Evolutionary conservation across 2,329 filamentous ascomycete genomes (phyloP), one percentile per base, ranked within the genome.

Genomic region (Colletotrichum limetticola): DNA sequence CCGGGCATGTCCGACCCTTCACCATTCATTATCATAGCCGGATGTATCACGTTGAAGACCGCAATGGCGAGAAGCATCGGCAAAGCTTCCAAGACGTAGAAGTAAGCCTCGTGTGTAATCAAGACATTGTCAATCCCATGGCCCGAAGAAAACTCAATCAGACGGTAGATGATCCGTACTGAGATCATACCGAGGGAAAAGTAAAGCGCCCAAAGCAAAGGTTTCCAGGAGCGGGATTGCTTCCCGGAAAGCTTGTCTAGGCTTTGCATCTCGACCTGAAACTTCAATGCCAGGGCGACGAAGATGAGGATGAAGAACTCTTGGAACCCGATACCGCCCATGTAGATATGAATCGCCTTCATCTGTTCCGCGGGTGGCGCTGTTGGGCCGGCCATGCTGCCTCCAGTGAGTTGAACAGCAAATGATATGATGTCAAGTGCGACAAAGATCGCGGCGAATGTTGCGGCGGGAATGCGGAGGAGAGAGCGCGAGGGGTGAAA

Each of bases 101-200:
- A 87, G 46, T 81, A 86, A 80, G 82, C 85, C 75, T 87, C 86
- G 46, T 85, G 62, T 1, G 56, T 66, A 8, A 69, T 57, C 7
- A 74, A 26, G 35, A 35, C n/a, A 6, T 79, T 80, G 1, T 79
- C 75, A 37, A 83, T 76, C 0, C 85, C 70, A 2, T 72, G 24
- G 1, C 70, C 86, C 1, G 81, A 80, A 0, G 84, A 84, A 75
- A 87, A 90, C 74, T 91, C 87, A 22, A 83, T 76, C 1, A 91
- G 80, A 3, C 89, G 86, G 78, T 86, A 91, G 66, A 89, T 82
- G 72, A 91, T 91, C 16, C 88, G 86, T 19, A 84, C 76, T 0
- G 80, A 80, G 30, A 85, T 84, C 72, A 83, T 80, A 6, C 75
- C 57, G 0, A 85, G 76, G 0, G 80, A 82, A 26, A 78, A 75